Percentiles rank a stretch among this genome's conserved stretches.
These are phyloP conservation scores for Iberis pinnata DNA, from an alignment of 345 rosid genomes.

Conservation along the genomic window DNA sequence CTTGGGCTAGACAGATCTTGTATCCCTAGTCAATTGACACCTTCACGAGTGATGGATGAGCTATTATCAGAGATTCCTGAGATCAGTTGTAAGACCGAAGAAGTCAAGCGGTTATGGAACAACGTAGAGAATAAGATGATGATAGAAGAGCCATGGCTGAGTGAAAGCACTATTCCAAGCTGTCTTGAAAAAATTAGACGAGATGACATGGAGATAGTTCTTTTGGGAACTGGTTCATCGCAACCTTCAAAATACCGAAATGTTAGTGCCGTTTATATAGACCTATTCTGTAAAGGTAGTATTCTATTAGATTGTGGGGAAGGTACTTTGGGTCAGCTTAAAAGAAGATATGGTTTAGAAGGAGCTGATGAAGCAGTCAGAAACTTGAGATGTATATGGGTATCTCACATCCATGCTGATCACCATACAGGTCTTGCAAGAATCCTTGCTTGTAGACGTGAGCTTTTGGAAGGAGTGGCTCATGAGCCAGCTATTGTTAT, in stretches of 20 bases:
- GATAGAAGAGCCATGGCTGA: conserved; percentile 81
- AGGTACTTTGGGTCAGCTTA: conserved; percentile 93
- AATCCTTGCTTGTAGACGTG: conserved; percentile 72
- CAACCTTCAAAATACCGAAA: conserved; percentile 96
- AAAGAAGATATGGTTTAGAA: conserved; percentile 77
- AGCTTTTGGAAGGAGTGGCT: conserved; percentile 50
- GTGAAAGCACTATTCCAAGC: conserved; percentile 49
- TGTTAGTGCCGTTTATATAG: conserved; percentile 67
- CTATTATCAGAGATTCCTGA: conserved; percentile 71
- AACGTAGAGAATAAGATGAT: conserved; percentile 32
- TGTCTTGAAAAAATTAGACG: conserved; percentile 76
- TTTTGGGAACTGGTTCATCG: conserved; percentile 94
- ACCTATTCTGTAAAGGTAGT: conserved; percentile 79
- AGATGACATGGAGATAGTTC: conserved; percentile 88
- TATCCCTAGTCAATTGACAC: conserved; percentile 47
- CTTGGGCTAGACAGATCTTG: conserved; percentile 81
- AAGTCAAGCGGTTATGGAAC: conserved; percentile 51
- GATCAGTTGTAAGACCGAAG: conserved; percentile 51
- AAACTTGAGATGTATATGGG: conserved; percentile 75
- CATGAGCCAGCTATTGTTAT: conserved; percentile 83
- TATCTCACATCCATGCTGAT: conserved; percentile 98
- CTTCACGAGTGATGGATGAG: conserved; percentile 50
- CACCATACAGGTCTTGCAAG: conserved; percentile 91
- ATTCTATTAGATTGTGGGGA: conserved; percentile 90
- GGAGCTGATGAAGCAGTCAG: conserved; percentile 74